A percentile compares a stretch with the other conserved stretches of the same genome.
Evolutionary conservation across 192 early-diverging fungal species (phyloP).

Genomic region (Dispira simplex): DNA sequence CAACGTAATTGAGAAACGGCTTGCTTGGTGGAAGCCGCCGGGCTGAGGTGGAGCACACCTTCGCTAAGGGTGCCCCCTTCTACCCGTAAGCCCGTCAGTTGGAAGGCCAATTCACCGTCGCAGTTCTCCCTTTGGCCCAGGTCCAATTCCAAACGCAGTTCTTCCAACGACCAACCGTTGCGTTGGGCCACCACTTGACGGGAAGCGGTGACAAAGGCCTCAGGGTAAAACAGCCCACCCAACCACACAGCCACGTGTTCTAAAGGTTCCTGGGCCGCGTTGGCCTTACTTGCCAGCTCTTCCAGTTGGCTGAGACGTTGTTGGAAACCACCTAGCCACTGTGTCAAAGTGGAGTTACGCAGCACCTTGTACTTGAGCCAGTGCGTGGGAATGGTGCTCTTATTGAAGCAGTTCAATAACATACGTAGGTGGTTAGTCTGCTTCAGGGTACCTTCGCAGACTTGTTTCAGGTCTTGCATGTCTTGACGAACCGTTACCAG

Average conservation of each 20-base stretch:
- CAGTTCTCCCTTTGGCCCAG: conserved; percentile 9
- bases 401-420: conserved; percentile 48
- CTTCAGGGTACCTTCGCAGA: conserved; percentile 63
- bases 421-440: conserved; percentile 76
- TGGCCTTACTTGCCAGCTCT: conserved; percentile 23
- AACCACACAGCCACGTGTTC: conserved; percentile 47
- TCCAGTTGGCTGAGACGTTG: conserved; percentile 47
- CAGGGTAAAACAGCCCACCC: conserved; percentile 75
- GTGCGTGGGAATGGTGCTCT: conserved; percentile 49
- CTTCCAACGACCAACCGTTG: conserved; percentile 64
- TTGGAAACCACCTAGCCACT: conserved; percentile 64
- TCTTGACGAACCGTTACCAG: conserved; percentile 48
- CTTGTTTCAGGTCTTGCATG: conserved; percentile 38
- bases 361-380: conserved; percentile 59
- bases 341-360: conserved; percentile 32
- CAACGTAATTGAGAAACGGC: conserved; percentile 24
- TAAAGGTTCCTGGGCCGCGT: conserved; percentile 1
- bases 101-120: conserved; percentile 15
- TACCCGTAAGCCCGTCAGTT: conserved; percentile 22
- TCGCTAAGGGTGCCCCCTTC: conserved; percentile 33
- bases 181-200: conserved; percentile 68
- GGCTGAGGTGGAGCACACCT: conserved; percentile 17
- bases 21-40: conserved; percentile 15
- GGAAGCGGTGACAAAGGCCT: conserved; percentile 85
- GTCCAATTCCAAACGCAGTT: conserved; percentile 42